Base-by-base conservation (phyloP, 2,329 filamentous ascomycete species). In the Fusarium brevicatenulatum region DNA sequence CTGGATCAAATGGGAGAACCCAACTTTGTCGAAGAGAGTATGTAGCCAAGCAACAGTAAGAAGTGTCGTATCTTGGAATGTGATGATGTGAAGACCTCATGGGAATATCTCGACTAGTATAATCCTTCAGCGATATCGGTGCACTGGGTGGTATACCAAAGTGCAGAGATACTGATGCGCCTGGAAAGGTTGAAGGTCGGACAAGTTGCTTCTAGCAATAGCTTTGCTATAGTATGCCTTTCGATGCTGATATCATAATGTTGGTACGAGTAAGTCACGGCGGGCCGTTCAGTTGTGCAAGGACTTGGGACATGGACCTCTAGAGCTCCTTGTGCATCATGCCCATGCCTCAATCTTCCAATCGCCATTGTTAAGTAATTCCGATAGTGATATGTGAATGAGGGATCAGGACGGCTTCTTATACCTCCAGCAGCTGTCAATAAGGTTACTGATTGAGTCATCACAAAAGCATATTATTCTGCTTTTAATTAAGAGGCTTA, bases 181-280 rank as follows among this genome's bases (percentile, higher is more conserved):
- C 30, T 21, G 30, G 28, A 7, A 11, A 32, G 23, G 13, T 19
- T 2, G 37, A 43, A 1, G 61, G 18, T 11, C 5, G 32, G 25
- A 9, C 1, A 6, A 13, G 21, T 11, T 6, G 43, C 12, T 25
- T 50, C 37, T 0, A 19, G 37, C 0, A 49, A 18, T 2, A 49
- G 5, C 0, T 12, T 37, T 0, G 21, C 2, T 0, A 3, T 1
- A 3, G 9, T 25, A 0, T 61, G 55, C 5, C 50, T 44, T 3
- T 37, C 21, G 2, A 63, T 61, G 8, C 36, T 40, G 6, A 50
- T 50, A 7, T 61, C 37, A 3, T 50, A 50, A 4, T 30, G 36
- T 2, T 28, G 12, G 4, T 50, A 23, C 5, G 43, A 63, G 9
- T 25, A 61, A 15, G 30, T 23, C 9, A 63, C 15, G 3, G 30